Conservation (phyloP, 371 early-diverging fungal species). For the Mucor irregularis region DNA sequence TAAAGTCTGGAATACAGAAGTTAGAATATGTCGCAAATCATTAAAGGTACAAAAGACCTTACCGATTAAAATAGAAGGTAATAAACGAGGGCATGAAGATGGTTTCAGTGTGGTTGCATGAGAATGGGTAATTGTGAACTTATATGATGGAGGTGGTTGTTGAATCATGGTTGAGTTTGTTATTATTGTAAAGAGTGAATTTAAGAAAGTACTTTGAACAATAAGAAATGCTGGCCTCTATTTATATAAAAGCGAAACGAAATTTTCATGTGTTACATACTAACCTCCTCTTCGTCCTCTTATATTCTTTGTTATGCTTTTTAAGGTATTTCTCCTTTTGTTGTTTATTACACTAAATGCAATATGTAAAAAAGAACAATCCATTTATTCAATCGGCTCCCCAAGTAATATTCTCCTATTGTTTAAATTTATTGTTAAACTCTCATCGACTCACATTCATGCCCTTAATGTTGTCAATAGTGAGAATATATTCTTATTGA, state of each 20-base stretch:
- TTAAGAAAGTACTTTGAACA: background rate
- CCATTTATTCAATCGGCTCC: background rate
- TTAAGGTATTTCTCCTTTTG: too few relatives aligned
- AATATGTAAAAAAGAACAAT: too few relatives aligned
- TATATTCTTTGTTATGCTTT: background rate
- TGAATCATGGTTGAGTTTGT: constrained; percentile 16
- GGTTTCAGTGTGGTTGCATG: background rate
- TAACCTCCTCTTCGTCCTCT: background rate
- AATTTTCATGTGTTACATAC: background rate
- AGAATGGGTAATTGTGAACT: constrained; percentile 10
- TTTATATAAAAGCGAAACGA: background rate
- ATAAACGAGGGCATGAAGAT: too few relatives aligned
- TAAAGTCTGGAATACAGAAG: constrained; percentile 11
- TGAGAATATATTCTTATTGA: background rate
- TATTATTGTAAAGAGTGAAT: background rate
- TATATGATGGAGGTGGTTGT: constrained; percentile 15
- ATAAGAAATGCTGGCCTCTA: background rate
- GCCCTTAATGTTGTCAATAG: background rate
- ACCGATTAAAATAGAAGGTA: constrained; percentile 24
- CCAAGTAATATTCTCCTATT: background rate
- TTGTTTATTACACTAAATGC: too few relatives aligned
- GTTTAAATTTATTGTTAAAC: background rate
- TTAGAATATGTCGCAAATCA: background rate
- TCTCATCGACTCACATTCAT: background rate
- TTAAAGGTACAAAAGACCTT: background rate